Percentiles rank a stretch among this genome's conserved stretches.
phyloP scores from a whole-genome alignment of 108 stramenopile species.

The Nitzschia sp. region DNA sequence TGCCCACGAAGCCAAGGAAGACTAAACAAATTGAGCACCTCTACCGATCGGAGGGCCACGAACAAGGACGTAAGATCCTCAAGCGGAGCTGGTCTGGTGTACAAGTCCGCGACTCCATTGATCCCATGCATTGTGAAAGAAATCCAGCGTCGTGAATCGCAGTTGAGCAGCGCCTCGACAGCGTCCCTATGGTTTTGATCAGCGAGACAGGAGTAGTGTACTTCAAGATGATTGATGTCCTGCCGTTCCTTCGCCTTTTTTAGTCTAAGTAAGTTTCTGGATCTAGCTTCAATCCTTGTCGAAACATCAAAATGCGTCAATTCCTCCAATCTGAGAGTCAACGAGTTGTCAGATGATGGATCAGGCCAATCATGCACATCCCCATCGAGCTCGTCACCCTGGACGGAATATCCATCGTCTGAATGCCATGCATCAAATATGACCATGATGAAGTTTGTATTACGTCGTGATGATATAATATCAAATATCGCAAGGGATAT shows the following conservation, averaged over 20 bases:
- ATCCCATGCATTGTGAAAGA: conserved; percentile 34
- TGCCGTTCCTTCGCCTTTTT: conserved; percentile 6
- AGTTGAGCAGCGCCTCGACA: conserved; percentile 5
- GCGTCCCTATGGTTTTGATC: not conserved
- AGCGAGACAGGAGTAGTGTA: conserved; percentile 21
- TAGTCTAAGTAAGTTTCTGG: conserved; percentile 8
- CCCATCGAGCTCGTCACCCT: conserved; percentile 14
- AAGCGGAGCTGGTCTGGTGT: conserved; percentile 6
- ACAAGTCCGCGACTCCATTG: conserved; percentile 14
- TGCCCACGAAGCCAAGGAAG: conserved; percentile 16
- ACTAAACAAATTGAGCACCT: conserved; percentile 22
- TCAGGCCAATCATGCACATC: conserved; percentile 12
- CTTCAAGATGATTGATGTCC: conserved; percentile 13
- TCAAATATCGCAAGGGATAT: no score
- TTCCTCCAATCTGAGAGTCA: conserved; percentile 20
- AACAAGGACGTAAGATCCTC: conserved; percentile 17
- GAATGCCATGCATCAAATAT: conserved; percentile 15
- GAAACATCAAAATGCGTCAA: conserved; percentile 20
- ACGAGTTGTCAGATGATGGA: not conserved
- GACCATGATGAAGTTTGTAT: no score
- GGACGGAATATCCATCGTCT: conserved; percentile 4
- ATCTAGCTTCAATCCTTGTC: not conserved
- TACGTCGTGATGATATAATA: no score
- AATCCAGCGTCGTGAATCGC: conserved; percentile 16
- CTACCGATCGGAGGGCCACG: conserved; percentile 1